phyloP scores from a whole-genome alignment of 306 rosid species.

The Quercus parvula region DNA sequence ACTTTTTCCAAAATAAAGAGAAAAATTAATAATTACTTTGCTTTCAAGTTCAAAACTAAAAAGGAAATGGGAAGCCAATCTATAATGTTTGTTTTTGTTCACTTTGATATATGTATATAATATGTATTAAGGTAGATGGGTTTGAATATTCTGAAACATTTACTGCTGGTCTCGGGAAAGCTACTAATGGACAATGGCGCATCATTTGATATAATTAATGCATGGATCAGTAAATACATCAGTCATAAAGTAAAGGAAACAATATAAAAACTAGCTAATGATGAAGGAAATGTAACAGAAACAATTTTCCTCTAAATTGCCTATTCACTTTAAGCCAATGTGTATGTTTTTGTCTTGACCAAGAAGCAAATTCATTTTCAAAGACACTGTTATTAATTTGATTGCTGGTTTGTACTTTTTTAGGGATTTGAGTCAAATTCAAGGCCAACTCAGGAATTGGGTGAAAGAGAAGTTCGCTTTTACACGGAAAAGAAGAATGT shows the following conservation, averaged over 20 bases:
- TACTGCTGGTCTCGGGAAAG: too few species aligned
- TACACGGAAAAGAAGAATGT: constrained; percentile 17
- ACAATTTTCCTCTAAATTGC: background rate
- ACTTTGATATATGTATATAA: too few species aligned
- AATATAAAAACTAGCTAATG: background rate
- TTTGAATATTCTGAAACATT: too few species aligned
- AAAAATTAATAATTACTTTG: background rate
- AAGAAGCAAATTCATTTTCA: background rate
- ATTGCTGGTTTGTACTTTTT: background rate
- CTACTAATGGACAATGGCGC: too few species aligned
- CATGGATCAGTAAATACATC: too few species aligned
- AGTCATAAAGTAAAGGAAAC: too few species aligned
- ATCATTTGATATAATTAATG: too few species aligned
- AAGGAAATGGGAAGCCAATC: background rate
- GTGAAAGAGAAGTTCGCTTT: constrained; percentile 38
- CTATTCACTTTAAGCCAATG: too few species aligned
- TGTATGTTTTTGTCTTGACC: too few species aligned
- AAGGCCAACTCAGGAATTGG: constrained; percentile 55
- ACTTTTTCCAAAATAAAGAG: background rate
- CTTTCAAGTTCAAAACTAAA: background rate
- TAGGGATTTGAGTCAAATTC: constrained; percentile 59
- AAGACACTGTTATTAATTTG: background rate
- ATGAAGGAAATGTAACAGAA: background rate
- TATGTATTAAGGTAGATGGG: too few species aligned
- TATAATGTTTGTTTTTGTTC: background rate